Evolutionary conservation across 768 basidiomycete genomes (phyloP), one percentile per base, ranked within the genome.

Genomic region (Tylopilus subfusipes): DNA sequence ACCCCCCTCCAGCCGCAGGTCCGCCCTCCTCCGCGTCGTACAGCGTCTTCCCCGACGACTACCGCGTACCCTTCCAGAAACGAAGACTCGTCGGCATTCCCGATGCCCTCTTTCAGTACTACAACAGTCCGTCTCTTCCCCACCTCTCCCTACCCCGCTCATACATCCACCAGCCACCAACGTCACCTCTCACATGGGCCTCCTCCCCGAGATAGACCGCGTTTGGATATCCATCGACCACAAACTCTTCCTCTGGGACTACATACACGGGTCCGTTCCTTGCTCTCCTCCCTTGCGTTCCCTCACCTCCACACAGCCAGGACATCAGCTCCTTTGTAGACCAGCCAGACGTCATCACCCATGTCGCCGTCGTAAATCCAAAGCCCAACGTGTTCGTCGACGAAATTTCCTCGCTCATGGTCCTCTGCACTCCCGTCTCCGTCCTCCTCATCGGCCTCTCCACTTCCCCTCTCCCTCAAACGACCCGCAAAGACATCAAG

Each of bases 211-310:
- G 63, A 90, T 98, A 57, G 93, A 96, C 62, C 82, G 93, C 43
- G 94, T 90, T 0, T 99, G 94, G 93, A 88, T 98, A 59, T 88
- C 92, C 11, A 88, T 96, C 54, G 93, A 98, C 73, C 86, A 94
- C 70, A 91, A 92, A 63, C 77, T 99, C 31, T 91, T 97, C 64
- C 75, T 99, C 22, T 98, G 97, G 97, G 93, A 99, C 71, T 99
- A 97, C 68, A 75, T 85, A 33, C 90, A 96, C 61, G 92, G 93
- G 95, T 96, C 61, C 52, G 88, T 76, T 39, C 24, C 16, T 43
- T 13, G 48, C 40, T 22, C 49, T 39, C 53, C 12, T 29, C 31
- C 52, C 4, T 22, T 3, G 12, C 48, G 24, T 47, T 52, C 51
- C 14, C 39, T 60, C 58, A 53, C 42, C 48, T 16, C 48, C 40